Evolutionary conservation across 2,329 filamentous ascomycete genomes (phyloP).

Genomic region (Diaporthe amygdali): DNA sequence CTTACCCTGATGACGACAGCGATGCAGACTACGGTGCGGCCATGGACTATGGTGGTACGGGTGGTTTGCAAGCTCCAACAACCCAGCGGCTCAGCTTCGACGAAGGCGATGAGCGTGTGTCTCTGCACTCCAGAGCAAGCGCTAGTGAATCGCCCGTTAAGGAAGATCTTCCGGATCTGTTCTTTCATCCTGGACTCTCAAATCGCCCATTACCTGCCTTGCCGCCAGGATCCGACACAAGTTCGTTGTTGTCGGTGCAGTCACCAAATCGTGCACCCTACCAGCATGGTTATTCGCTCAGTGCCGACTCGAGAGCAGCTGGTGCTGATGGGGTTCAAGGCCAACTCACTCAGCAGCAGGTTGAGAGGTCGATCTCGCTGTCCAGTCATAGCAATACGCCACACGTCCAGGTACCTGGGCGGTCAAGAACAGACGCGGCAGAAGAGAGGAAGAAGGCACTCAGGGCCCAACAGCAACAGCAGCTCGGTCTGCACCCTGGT

Average conservation of each 20-base stretch:
- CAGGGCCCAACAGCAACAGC: conserved; percentile 58
- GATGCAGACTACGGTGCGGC: conserved; percentile 52
- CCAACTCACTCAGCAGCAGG: conserved; percentile 47
- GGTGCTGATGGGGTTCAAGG: conserved; percentile 52
- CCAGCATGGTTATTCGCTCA: conserved; percentile 56
- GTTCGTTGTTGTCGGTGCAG: conserved; percentile 54
- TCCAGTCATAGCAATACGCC: conserved; percentile 83
- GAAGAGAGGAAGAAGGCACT: conserved; percentile 62
- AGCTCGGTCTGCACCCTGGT: conserved; percentile 56
- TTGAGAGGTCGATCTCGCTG: conserved; percentile 80
- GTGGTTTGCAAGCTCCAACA: conserved; percentile 79
- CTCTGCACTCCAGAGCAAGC: conserved; percentile 59
- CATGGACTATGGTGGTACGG: conserved; percentile 89
- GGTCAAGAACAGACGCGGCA: conserved; percentile 94
- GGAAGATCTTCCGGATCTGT: conserved; percentile 85
- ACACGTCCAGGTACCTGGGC: conserved; percentile 78
- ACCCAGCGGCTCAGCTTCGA: conserved; percentile 85
- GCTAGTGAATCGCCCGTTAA: conserved; percentile 70
- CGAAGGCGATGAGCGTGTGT: conserved; percentile 82
- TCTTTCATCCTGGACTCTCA: conserved; percentile 86
- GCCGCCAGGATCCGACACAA: conserved; percentile 67
- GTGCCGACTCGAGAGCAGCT: conserved; percentile 50
- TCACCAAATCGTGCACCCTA: conserved; percentile 49
- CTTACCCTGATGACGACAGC: conserved; percentile 52
- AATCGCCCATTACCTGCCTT: conserved; percentile 68